A percentile compares a stretch with the other conserved stretches of the same genome.
Conservation (phyloP, 2,329 filamentous ascomycete genomes). For the Leptographium flavum region DNA sequence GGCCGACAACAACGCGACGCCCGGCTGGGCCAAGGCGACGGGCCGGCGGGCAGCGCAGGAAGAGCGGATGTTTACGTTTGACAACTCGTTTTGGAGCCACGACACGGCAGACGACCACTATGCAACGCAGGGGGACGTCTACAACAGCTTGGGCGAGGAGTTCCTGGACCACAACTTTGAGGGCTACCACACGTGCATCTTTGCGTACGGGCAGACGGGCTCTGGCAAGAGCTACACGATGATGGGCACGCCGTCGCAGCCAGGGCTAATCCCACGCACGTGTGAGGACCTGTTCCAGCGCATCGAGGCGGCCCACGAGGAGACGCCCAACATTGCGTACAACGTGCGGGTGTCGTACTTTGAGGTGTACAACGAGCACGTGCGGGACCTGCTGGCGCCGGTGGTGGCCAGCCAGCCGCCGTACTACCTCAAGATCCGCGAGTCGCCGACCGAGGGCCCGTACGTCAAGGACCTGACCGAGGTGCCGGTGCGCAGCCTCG, state of each 20-base stretch:
- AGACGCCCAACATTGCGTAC: slow-evolving; percentile 51
- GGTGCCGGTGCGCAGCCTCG: slow-evolving; percentile 63
- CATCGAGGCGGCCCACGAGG: slow-evolving; percentile 58
- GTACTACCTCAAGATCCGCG: slow-evolving; percentile 89
- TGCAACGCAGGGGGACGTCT: slow-evolving; percentile 79
- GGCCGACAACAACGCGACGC: slow-evolving; percentile 12
- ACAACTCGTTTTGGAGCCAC: slow-evolving; percentile 97
- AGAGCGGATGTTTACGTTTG: slow-evolving; percentile 64
- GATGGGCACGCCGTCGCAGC: slow-evolving; percentile 97
- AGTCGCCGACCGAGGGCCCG: slow-evolving; percentile 92
- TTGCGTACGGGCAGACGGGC: slow-evolving; percentile 95
- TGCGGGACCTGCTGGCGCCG: slow-evolving; percentile 63
- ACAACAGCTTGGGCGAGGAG: slow-evolving; percentile 75
- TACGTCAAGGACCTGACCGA: slow-evolving; percentile 98
- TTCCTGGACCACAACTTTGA: slow-evolving; percentile 95
- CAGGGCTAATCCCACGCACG: slow-evolving; percentile 91
- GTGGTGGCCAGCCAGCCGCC: slow-evolving; percentile 45
- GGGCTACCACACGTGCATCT: slow-evolving; percentile 99
- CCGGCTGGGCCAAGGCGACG: slow-evolving; percentile 16
- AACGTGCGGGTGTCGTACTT: slow-evolving; percentile 97
- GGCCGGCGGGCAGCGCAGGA: slow-evolving; percentile 10
- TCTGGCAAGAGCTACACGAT: slow-evolving; percentile 99
- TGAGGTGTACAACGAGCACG: slow-evolving; percentile 98
- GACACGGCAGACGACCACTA: slow-evolving; percentile 67
- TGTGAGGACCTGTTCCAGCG: slow-evolving; percentile 95